A percentile compares a stretch with the other conserved stretches of the same genome.
Conservation (phyloP, 768 basidiomycete genomes). For the Rhodocollybia butyracea region DNA sequence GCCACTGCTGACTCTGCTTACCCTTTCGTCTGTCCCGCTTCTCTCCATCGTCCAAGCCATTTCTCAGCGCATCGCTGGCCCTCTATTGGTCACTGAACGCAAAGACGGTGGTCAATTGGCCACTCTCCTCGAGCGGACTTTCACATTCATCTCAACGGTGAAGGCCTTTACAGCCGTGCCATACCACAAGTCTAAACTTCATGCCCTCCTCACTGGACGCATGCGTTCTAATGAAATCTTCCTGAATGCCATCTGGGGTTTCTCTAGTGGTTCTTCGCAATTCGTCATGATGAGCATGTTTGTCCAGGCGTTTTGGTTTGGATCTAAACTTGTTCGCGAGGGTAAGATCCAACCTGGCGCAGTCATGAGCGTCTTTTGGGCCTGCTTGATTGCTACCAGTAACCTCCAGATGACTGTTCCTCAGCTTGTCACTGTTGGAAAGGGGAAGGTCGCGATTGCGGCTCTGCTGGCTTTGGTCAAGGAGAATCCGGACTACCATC, state of each 20-base stretch:
- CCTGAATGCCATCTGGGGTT: constrained; percentile 73
- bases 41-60: constrained; percentile 73
- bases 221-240: constrained; percentile 46
- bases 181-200: constrained; percentile 40
- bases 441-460: constrained; percentile 81
- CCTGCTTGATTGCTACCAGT: constrained; percentile 84
- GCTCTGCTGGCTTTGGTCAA: constrained; percentile 61
- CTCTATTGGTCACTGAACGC: constrained; percentile 68
- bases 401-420: constrained; percentile 89
- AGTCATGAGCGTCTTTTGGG: constrained; percentile 98
- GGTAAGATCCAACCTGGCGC: constrained; percentile 67
- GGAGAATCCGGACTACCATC: constrained; percentile 20
- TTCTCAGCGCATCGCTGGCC: constrained; percentile 67
- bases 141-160: constrained; percentile 79
- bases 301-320: constrained; percentile 97
- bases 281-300: constrained; percentile 91
- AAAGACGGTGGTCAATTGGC: constrained; percentile 66
- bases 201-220: constrained; percentile 40
- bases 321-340: constrained; percentile 80
- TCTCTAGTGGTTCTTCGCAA: constrained; percentile 64
- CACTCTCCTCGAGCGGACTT: constrained; percentile 74
- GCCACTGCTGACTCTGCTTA: constrained; percentile 84
- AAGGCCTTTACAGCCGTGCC: constrained; percentile 74
- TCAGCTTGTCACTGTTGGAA: constrained; percentile 69
- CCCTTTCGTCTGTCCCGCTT: constrained; percentile 84